Evolutionary conservation across 257 asterid species (phyloP), one percentile per base, ranked within the genome.

Genomic region (Nicotiana attenuata): DNA sequence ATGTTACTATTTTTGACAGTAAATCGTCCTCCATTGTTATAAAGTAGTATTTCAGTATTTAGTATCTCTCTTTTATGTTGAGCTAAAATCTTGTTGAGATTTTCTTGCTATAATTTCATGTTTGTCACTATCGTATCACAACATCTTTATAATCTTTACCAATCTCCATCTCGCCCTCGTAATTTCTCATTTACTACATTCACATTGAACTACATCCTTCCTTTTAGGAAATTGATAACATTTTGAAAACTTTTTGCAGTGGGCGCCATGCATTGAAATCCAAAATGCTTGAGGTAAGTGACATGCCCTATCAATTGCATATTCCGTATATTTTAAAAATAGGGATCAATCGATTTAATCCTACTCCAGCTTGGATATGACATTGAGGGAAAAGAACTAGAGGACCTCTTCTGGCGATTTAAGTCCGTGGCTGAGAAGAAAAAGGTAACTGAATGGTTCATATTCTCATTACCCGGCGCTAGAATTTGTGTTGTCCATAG

Each of bases 181-280:
- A 22, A 14, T 45, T 41, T 69, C 53, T 45, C 38, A 71, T 71
- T 14, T 71, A 19, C 60, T 1, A 73, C 15, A 0, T 22, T 45
- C 14, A 71, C 35, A 6, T 71, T 22, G 59, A 71, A 24, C 24
- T 22, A 24, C 41, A 24, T 14, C 79, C 24, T 73, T 47, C 78
- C 22, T 24, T 73, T 17, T 24, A 45, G 16, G 41, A 73, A 45
- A 73, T 16, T 26, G 26, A 61, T 81, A 31, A 86, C 80, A 26
- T 84, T 73, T 85, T 56, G 77, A 85, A 24, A 69, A 7, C 86
- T 85, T 82, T 87, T 26, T 78, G 75, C 94, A 95, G 98, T 89
- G 99, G 98, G 22, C 97, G 99, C 50, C 97, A 92, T 93, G 99
- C 99, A 87, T 81, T 95, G 91, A 93, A 91, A 89, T 89, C 95